These are phyloP conservation scores for Actinomucor elegans DNA, from an alignment of 371 early-diverging fungal species.

Conservation along the genomic window DNA sequence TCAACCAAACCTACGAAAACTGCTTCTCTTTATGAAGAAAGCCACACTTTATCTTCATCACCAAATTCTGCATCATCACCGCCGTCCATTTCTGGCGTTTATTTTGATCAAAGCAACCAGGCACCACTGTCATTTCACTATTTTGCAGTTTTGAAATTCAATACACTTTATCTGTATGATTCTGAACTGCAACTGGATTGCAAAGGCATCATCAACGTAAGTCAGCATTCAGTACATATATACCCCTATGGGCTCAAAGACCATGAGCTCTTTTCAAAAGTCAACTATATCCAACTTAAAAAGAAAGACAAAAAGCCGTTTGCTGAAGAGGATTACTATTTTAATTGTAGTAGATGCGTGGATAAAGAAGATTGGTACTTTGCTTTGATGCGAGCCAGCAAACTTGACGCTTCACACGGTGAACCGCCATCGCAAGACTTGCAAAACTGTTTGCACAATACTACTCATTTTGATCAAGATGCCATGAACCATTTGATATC, in stretches of 20 bases:
- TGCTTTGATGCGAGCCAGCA: conserved; percentile 48
- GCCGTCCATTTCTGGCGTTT: no score
- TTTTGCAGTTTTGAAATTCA: conserved; percentile 79
- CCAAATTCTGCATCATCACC: not conserved
- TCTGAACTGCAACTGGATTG: conserved; percentile 81
- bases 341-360: conserved; percentile 53
- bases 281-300: conserved; percentile 49
- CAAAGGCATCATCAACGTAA: conserved; percentile 69
- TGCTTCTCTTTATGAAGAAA: not conserved
- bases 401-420: conserved; percentile 22
- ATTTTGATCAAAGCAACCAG: no score
- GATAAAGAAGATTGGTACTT: conserved; percentile 94
- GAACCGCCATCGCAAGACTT: conserved; percentile 17
- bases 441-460: conserved; percentile 25
- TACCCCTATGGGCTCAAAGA: conserved; percentile 64
- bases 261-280: conserved; percentile 59
- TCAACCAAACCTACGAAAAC: conserved; percentile 22
- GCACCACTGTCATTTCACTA: conserved; percentile 6
- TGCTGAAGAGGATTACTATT: conserved; percentile 37
- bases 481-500: conserved; percentile 55
- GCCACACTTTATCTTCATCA: not conserved
- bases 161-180: conserved; percentile 81
- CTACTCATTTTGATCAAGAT: conserved; percentile 50
- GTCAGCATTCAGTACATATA: conserved; percentile 65
- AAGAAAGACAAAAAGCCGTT: conserved; percentile 15